phyloP scores from a whole-genome alignment of 2,329 filamentous ascomycete genomes.

The Curvularia verruculosa region DNA sequence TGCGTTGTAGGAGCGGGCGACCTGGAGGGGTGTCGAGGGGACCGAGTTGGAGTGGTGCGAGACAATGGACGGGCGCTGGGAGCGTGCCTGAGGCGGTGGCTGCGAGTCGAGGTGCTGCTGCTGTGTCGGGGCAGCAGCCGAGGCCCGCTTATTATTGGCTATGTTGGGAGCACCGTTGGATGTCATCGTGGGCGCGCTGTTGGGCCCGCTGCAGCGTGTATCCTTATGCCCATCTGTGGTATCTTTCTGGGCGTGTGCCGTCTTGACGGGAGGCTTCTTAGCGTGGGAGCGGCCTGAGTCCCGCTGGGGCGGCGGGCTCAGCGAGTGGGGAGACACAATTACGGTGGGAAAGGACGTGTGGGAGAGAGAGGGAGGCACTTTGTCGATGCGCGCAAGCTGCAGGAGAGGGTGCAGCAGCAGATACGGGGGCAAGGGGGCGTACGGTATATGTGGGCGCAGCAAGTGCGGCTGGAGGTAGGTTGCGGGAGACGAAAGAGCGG shows the following conservation, averaged over 20 bases:
- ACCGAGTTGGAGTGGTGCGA: slow-evolving; percentile 84
- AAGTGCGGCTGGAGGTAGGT: slow-evolving; percentile 16
- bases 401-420: slow-evolving; percentile 37
- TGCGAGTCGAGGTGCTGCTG: neutral
- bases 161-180: slow-evolving; percentile 37
- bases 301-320: slow-evolving; percentile 43
- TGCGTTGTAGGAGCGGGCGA: slow-evolving; percentile 82
- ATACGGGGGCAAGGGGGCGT: slow-evolving; percentile 24
- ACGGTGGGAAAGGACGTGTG: slow-evolving; percentile 39
- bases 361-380: slow-evolving; percentile 30
- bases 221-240: slow-evolving; percentile 49
- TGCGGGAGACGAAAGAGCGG: slow-evolving; percentile 17
- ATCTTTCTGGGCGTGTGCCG: slow-evolving; percentile 36
- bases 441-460: slow-evolving; percentile 17
- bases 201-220: slow-evolving; percentile 39
- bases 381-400: slow-evolving; percentile 40
- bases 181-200: slow-evolving; percentile 49
- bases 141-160: slow-evolving; percentile 41
- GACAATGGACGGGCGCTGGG: slow-evolving; percentile 57
- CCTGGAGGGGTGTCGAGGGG: slow-evolving; percentile 90
- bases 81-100: slow-evolving; percentile 25
- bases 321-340: slow-evolving; percentile 49
- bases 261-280: slow-evolving; percentile 39
- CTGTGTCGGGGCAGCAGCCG: slow-evolving; percentile 27
- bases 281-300: slow-evolving; percentile 36